Evolutionary conservation across 148 eudicot genomes (phyloP), one percentile per base, ranked within the genome.

Genomic region (Nepenthes mirabilis): DNA sequence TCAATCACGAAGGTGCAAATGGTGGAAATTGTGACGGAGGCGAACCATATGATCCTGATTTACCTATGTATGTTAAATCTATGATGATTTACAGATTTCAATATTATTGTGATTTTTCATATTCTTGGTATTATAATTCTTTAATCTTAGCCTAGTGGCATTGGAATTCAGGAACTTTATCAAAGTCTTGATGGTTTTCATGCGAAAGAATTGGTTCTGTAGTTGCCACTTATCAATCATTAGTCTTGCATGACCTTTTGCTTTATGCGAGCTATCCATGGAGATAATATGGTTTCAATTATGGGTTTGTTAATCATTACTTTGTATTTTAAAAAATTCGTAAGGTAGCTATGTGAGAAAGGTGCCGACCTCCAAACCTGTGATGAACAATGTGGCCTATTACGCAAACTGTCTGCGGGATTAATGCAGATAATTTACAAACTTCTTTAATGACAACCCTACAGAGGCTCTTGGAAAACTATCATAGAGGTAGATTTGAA

Each of bases 1-100:
- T 84, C 40, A 81, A 81, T 68, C 90, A 81, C 66, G 75, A 81
- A 74, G 84, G 84, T 40, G 82, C 63, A 5, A 56, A 48, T 35
- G 79, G 68, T 65, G 68, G 67, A 33, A 43, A 58, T 47, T 54
- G 58, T 57, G 75, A 53, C 47, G 82, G 79, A 35, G 80, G 76
- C 60, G 82, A 79, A 43, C 63, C 69, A 23, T 81, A 84, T 55
- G 83, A 84, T 77, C 82, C 90, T 54, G 81, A 84, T 74, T 60
- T 84, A 67, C 90, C 90, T 48, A 84, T 70, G 90, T 84, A 81
- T 43, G 85, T 70, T 14, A 23, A 23, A 56, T 13, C n/a, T 33
- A 11, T 62, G 1, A 36, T 13, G n/a, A 5, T 33, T 49, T 14
- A 2, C 23, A 33, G 13, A 34, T 45, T 61, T 14, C 33, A 33